A percentile compares a stretch with the other conserved stretches of the same genome.
These are phyloP conservation scores for Fusarium aywerte DNA, from an alignment of 2,329 filamentous ascomycete genomes.

Conservation along the genomic window DNA sequence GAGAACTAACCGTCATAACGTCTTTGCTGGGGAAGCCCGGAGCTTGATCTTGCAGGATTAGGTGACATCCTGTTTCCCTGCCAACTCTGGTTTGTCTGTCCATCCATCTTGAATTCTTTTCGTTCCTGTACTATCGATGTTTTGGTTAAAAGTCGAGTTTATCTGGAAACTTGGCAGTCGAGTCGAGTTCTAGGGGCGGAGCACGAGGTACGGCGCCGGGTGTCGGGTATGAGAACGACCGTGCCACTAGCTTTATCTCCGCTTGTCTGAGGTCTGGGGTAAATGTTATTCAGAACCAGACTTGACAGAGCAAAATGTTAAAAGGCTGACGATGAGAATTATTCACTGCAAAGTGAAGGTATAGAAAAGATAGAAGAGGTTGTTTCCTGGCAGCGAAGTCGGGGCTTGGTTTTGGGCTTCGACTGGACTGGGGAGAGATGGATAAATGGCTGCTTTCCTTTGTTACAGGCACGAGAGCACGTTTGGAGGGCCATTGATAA, in stretches of 20 bases:
- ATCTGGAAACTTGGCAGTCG: slow-evolving; percentile 26
- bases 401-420: slow-evolving; percentile 19
- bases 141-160: slow-evolving; percentile 16
- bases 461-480: slow-evolving; percentile 45
- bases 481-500: slow-evolving; percentile 36
- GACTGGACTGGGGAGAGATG: slow-evolving; percentile 28
- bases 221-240: slow-evolving; percentile 23
- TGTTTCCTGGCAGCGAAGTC: slow-evolving; percentile 39
- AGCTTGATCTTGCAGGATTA: slow-evolving; percentile 46
- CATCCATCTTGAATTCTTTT: slow-evolving; percentile 43
- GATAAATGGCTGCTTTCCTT: slow-evolving; percentile 33
- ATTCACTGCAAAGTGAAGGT: slow-evolving; percentile 13
- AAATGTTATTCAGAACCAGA: slow-evolving; percentile 22
- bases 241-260: slow-evolving; percentile 32
- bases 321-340: slow-evolving; percentile 1
- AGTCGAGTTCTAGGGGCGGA: slow-evolving; percentile 30
- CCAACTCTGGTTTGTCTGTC: slow-evolving; percentile 43
- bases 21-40: slow-evolving; percentile 49
- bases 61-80: slow-evolving; percentile 44
- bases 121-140: slow-evolving; percentile 8
- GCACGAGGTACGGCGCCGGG: slow-evolving; percentile 19
- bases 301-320: not conserved
- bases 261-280: slow-evolving; percentile 36
- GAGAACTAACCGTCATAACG: slow-evolving; percentile 52
- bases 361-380: slow-evolving; percentile 35